Evolutionary conservation across 371 early-diverging fungal species (phyloP), one percentile per base, ranked within the genome.

Genomic region (Mortierella sp.): DNA sequence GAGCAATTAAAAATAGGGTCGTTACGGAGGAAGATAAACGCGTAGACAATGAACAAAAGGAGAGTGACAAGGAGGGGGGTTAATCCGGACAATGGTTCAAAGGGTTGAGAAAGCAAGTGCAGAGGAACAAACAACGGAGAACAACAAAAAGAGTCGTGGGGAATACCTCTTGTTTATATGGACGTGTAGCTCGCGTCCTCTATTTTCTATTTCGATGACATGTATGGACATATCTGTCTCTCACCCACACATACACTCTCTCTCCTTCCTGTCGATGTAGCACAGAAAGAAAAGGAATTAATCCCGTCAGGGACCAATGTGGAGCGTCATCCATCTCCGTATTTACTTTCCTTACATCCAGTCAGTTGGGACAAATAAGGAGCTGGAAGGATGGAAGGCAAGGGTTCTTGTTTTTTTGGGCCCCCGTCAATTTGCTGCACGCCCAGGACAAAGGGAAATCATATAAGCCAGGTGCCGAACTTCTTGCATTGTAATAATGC

Each of bases 1-100:
- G 31, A 31, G 63, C 14, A 34, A 55, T 55, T 63, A 63, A 63
- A 63, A 63, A 63, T 63, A 63, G 34, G 63, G 19, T 63, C 34
- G 7, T 34, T 10, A 11, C n/a, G 26, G 26, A 57, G 58, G 26
- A 57, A 13, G 7, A 8, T 31, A 26, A 63, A 34, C 63, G 34
- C 63, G 34, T 63, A 63, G 31, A 63, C 34, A 42, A 9, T 38
- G 42, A 38, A 38, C 42, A 19, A 42, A 38, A 38, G 21, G 4
- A 24, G 68, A 11, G n/a, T 68, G 24, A 7, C 0, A 42, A 10
- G 68, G 68, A 68, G 44, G 38, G 68, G 68, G 11, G 42, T 68
- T 68, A 68, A 68, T 68, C 68, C 68, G 44, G 68, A 10, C 55
- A 55, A 5, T 7, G 3, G 34, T 38, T 3, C 21, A 24, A 10